A percentile compares a stretch with the other conserved stretches of the same genome.
Conservation (phyloP, 2,329 filamentous ascomycete genomes). For the Ophiostoma piceae region DNA sequence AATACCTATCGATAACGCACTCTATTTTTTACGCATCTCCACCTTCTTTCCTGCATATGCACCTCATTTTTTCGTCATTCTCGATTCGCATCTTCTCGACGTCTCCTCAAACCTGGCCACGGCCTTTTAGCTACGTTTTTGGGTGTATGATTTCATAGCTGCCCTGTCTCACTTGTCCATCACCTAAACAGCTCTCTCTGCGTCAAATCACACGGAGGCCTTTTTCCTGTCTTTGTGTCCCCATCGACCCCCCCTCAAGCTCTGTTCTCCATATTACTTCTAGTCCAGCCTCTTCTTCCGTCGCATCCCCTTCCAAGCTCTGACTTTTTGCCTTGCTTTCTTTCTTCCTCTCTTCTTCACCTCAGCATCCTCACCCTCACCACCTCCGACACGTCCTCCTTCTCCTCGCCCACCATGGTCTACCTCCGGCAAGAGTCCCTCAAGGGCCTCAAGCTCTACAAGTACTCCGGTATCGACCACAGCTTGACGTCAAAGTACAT, state of each 20-base stretch:
- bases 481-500: slow-evolving; percentile 88
- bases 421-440: slow-evolving; percentile 93
- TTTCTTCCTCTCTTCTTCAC: background rate
- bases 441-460: slow-evolving; percentile 84
- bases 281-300: background rate
- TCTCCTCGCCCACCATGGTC: slow-evolving; percentile 56
- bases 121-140: background rate
- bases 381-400: background rate
- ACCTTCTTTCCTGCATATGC: slow-evolving; percentile 15
- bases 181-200: background rate
- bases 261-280: slow-evolving; percentile 7
- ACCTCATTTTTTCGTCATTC: slow-evolving; percentile 12
- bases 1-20: slow-evolving; percentile 12
- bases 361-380: background rate
- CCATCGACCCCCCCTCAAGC: background rate
- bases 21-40: slow-evolving; percentile 16
- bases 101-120: background rate
- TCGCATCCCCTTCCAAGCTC: background rate
- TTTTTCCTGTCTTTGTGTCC: background rate
- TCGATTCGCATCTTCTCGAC: background rate
- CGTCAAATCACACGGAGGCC: no score
- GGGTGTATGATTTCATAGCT: background rate
- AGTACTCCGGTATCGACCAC: slow-evolving; percentile 88
- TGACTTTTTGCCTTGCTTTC: background rate
- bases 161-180: background rate